Conservation (phyloP, 1,139 yeast genomes). For the Blastobotrys niveus region DNA sequence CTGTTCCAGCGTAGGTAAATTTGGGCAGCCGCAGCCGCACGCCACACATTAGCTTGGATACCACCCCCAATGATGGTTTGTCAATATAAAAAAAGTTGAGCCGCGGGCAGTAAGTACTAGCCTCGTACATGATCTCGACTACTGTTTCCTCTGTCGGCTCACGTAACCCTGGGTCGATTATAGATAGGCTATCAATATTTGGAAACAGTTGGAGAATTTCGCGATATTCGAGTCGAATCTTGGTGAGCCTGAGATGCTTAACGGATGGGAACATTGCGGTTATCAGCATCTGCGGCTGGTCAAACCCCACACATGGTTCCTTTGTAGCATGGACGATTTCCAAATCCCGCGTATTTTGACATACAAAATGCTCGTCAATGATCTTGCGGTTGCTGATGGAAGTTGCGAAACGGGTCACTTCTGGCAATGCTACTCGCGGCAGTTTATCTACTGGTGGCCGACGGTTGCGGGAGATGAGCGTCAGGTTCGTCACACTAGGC, state of each 20-base stretch:
- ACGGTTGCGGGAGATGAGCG: neutral
- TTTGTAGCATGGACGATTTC: neutral
- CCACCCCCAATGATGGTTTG: too few species aligned
- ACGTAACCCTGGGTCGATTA: neutral
- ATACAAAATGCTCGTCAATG: neutral
- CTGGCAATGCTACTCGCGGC: neutral
- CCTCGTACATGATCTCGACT: too few species aligned
- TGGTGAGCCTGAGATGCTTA: neutral
- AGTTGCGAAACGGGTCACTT: neutral
- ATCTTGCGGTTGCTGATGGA: conserved; percentile 1
- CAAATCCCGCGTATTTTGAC: neutral
- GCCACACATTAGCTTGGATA: too few species aligned
- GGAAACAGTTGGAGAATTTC: conserved; percentile 3
- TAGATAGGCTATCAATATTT: neutral
- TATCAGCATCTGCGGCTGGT: neutral
- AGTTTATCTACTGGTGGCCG: neutral
- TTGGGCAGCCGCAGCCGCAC: too few species aligned
- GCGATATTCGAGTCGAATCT: neutral
- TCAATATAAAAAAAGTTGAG: too few species aligned
- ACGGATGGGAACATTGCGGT: neutral
- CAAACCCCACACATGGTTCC: neutral
- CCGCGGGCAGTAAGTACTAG: too few species aligned
- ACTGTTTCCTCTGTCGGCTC: too few species aligned
- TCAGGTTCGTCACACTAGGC: neutral
- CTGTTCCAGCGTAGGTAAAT: too few species aligned